Evolutionary conservation across 2,329 filamentous ascomycete species (phyloP).

Genomic region (Fonsecaea erecta): DNA sequence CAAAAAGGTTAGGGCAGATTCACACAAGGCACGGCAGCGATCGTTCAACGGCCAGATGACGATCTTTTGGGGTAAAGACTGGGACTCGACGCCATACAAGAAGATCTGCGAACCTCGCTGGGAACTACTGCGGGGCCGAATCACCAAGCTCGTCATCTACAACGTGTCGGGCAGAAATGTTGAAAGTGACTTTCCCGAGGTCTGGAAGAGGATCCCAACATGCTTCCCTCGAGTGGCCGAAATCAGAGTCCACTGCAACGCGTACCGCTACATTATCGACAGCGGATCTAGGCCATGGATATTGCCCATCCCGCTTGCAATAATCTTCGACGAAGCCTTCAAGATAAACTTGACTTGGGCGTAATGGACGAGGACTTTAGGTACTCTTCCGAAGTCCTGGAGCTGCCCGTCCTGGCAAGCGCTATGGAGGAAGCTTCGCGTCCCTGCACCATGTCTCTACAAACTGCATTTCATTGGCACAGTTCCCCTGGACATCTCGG

Average conservation of each 20-base stretch:
- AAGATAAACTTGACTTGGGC: not conserved
- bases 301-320: not conserved
- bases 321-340: not conserved
- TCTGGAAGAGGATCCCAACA: not conserved
- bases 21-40: not conserved
- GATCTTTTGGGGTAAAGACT: not conserved
- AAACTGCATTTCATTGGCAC: too few relatives aligned
- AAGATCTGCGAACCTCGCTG: not conserved
- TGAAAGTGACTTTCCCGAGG: not conserved
- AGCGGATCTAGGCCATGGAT: not conserved
- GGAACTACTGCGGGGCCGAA: not conserved
- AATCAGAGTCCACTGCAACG: not conserved
- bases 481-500: too few relatives aligned
- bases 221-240: not conserved
- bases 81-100: not conserved
- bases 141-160: not conserved
- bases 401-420: not conserved
- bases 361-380: not conserved
- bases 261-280: not conserved
- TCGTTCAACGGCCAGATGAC: not conserved
- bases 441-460: too few relatives aligned
- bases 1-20: constrained; percentile 6
- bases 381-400: not conserved
- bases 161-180: not conserved
- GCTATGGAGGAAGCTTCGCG: not conserved